A percentile compares a stretch with the other conserved stretches of the same genome.
phyloP scores from a whole-genome alignment of 805 yeast species.

The Lachancea sp. region DNA sequence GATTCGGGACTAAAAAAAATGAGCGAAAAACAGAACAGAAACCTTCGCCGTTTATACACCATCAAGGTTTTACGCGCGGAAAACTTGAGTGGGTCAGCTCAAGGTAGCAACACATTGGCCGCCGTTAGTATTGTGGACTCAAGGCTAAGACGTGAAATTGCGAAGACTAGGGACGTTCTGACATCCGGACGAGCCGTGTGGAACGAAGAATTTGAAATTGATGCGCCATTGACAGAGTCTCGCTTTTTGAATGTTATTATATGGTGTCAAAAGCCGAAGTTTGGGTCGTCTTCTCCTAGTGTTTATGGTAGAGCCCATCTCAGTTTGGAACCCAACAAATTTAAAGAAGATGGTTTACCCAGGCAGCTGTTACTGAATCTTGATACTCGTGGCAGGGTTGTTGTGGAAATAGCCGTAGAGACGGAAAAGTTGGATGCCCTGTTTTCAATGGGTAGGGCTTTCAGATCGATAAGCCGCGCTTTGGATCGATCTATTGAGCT shows the following conservation, averaged over 20 bases:
- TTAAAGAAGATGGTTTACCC: slow-evolving; percentile 63
- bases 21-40: slow-evolving; percentile 12
- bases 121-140: slow-evolving; percentile 61
- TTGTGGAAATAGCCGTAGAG: slow-evolving; percentile 67
- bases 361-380: slow-evolving; percentile 39
- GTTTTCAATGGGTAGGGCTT: slow-evolving; percentile 72
- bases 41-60: slow-evolving; percentile 46
- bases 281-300: slow-evolving; percentile 41
- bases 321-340: slow-evolving; percentile 54
- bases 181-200: slow-evolving; percentile 67
- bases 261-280: slow-evolving; percentile 54
- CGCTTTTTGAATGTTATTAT: slow-evolving; percentile 52
- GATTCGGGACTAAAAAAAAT: slow-evolving; percentile 14
- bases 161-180: slow-evolving; percentile 59
- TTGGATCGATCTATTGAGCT: slow-evolving; percentile 61
- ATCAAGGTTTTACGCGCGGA: slow-evolving; percentile 60
- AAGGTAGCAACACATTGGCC: slow-evolving; percentile 46
- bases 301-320: slow-evolving; percentile 60
- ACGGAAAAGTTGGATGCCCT: slow-evolving; percentile 74
- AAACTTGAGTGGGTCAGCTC: slow-evolving; percentile 43
- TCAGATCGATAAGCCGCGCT: slow-evolving; percentile 55
- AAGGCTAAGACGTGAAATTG: slow-evolving; percentile 46
- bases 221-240: slow-evolving; percentile 35
- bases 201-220: slow-evolving; percentile 77
- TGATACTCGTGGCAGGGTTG: slow-evolving; percentile 62